Evolutionary conservation across 345 rosid species (phyloP).

Genomic region (Euphorbia lathyris): DNA sequence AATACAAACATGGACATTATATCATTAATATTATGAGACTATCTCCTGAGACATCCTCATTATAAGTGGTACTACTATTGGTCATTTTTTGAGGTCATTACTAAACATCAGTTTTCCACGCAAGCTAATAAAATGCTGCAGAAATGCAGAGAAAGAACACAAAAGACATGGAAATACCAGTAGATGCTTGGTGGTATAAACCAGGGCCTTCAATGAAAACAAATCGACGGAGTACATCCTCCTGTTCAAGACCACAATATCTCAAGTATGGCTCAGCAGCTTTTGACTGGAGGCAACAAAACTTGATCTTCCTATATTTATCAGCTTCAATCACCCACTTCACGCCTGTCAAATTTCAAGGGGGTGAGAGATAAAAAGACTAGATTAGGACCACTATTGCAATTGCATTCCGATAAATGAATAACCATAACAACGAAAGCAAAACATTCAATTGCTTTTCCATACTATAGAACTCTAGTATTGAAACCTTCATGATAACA

Average conservation of each 20-base stretch:
- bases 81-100: not conserved
- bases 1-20: not conserved
- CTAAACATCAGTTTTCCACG: not conserved
- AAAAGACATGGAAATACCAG: slow-evolving; percentile 38
- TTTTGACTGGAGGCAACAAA: slow-evolving; percentile 85
- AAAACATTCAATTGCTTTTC: not conserved
- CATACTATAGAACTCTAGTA: not conserved
- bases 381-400: too few species aligned
- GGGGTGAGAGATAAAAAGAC: not conserved
- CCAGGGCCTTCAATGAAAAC: slow-evolving; percentile 84
- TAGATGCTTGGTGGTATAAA: slow-evolving; percentile 71
- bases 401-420: too few species aligned
- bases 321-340: slow-evolving; percentile 84
- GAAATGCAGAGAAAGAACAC: too few species aligned
- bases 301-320: slow-evolving; percentile 80
- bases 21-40: not conserved
- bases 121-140: not conserved
- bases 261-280: slow-evolving; percentile 83
- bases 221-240: slow-evolving; percentile 72
- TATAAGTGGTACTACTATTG: not conserved
- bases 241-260: slow-evolving; percentile 64
- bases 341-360: slow-evolving; percentile 53
- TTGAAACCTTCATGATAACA: not conserved
- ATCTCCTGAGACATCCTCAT: not conserved
- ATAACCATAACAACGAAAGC: too few species aligned